These are phyloP conservation scores for Candida tetrigidarum DNA, from an alignment of 1,139 yeast species.

Conservation along the genomic window DNA sequence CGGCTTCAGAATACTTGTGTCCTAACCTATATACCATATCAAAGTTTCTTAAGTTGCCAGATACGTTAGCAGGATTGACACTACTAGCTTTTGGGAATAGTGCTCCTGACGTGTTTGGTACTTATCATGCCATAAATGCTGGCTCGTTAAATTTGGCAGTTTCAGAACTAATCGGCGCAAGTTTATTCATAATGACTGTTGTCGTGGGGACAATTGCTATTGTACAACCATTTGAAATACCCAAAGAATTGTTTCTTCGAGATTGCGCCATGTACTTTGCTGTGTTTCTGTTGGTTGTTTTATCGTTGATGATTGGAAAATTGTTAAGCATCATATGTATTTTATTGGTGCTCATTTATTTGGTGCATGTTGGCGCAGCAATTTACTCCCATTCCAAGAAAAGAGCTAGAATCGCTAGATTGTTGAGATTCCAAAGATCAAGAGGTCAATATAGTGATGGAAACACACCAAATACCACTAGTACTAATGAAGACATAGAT, in stretches of 20 bases:
- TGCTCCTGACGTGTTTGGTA: conserved; percentile 86
- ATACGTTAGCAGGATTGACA: conserved; percentile 85
- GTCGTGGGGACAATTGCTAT: conserved; percentile 79
- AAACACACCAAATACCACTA: conserved; percentile 7
- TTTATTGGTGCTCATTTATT: conserved; percentile 53
- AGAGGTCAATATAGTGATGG: conserved; percentile 26
- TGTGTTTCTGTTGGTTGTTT: conserved; percentile 45
- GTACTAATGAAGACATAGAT: conserved; percentile 22
- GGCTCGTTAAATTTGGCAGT: conserved; percentile 78
- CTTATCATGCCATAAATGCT: conserved; percentile 76
- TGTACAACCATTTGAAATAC: conserved; percentile 65
- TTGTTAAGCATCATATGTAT: conserved; percentile 51
- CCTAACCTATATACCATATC: conserved; percentile 74
- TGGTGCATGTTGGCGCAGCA: conserved; percentile 54
- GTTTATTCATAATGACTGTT: conserved; percentile 73
- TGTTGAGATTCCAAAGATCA: conserved; percentile 32
- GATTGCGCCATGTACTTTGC: conserved; percentile 58
- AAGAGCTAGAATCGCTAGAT: conserved; percentile 23
- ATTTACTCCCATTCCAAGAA: conserved; percentile 33
- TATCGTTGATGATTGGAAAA: conserved; percentile 47
- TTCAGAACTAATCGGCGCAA: conserved; percentile 89
- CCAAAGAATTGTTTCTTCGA: conserved; percentile 51
- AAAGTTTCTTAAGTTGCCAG: conserved; percentile 62
- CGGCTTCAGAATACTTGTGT: conserved; percentile 77
- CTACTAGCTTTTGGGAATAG: conserved; percentile 91